Conservation (phyloP, 345 rosid genomes). For the Litchi chinensis region DNA sequence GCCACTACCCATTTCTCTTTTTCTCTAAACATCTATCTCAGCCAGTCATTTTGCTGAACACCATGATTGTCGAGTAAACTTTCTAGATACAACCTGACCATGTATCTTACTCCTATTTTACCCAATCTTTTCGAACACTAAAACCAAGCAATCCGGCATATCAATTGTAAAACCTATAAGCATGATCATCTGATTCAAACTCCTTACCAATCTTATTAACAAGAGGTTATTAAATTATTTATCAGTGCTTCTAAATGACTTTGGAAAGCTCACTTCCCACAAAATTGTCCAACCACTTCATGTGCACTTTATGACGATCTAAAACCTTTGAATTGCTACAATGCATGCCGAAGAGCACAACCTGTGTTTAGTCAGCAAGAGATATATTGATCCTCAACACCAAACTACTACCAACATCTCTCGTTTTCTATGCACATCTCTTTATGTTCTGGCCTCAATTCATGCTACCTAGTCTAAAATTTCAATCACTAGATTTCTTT, state of each 20-base stretch:
- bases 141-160: slow-evolving; percentile 31
- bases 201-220: slow-evolving; percentile 12
- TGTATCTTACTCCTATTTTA: slow-evolving; percentile 37
- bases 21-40: slow-evolving; percentile 35
- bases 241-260: background rate
- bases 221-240: too few relatives aligned
- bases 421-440: too few relatives aligned
- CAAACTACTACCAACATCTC: background rate
- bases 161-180: slow-evolving; percentile 25
- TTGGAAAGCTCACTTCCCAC: background rate
- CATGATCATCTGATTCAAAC: slow-evolving; percentile 36
- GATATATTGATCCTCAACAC: background rate
- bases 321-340: background rate
- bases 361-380: background rate
- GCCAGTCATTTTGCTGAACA: slow-evolving; percentile 40
- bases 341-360: background rate
- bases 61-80: slow-evolving; percentile 28
- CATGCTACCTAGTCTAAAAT: too few relatives aligned
- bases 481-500: background rate
- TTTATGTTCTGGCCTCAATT: too few relatives aligned
- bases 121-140: slow-evolving; percentile 33
- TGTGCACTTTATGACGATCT: background rate
- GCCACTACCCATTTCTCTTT: slow-evolving; percentile 35
- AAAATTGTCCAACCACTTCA: background rate
- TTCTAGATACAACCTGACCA: slow-evolving; percentile 34